Conservation (phyloP, 805 yeast species). For the Gaillardinia entomophila region DNA sequence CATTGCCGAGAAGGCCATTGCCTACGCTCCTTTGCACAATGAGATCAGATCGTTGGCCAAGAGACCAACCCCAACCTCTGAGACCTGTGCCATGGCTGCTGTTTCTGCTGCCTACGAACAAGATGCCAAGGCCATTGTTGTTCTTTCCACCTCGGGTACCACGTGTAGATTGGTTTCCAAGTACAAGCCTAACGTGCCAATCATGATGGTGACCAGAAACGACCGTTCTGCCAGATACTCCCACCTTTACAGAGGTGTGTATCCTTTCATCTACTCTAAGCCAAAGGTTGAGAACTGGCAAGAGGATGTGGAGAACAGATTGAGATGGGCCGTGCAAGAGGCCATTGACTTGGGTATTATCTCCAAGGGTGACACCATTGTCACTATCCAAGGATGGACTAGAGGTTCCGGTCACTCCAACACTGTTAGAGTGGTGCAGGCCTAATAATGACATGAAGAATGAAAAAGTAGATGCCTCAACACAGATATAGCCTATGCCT, state of each 20-base stretch:
- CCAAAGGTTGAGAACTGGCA: conserved; percentile 79
- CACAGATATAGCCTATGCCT: too few species aligned
- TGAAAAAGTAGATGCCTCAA: too few species aligned
- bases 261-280: conserved; percentile 83
- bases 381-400: conserved; percentile 98
- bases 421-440: conserved; percentile 89
- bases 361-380: conserved; percentile 79
- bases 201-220: conserved; percentile 97
- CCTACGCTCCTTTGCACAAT: conserved; percentile 77
- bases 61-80: conserved; percentile 88
- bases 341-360: conserved; percentile 84
- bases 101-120: conserved; percentile 96
- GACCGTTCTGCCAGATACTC: conserved; percentile 88
- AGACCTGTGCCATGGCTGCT: conserved; percentile 96
- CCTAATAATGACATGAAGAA: conserved; percentile 30
- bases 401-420: conserved; percentile 98
- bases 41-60: conserved; percentile 82
- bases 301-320: conserved; percentile 91
- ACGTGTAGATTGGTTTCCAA: conserved; percentile 95
- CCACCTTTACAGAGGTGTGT: conserved; percentile 97
- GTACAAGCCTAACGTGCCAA: conserved; percentile 96
- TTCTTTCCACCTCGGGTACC: conserved; percentile 89
- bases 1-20: conserved; percentile 94
- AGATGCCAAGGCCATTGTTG: conserved; percentile 93
- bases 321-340: conserved; percentile 86